Conservation (phyloP, 768 basidiomycete genomes). For the Xerocomus potaroensis region DNA sequence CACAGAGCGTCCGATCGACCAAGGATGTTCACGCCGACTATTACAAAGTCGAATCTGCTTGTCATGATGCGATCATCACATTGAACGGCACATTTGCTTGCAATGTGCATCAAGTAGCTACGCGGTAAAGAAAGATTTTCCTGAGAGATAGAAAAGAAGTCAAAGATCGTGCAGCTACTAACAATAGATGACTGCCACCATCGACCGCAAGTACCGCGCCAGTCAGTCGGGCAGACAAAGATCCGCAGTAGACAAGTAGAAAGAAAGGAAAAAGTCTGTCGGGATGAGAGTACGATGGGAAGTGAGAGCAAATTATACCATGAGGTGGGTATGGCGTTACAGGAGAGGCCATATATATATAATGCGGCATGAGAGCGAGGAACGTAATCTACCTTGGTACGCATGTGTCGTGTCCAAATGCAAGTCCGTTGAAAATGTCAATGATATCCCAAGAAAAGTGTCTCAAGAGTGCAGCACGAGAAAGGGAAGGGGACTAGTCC, state of each 20-base stretch:
- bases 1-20: too few species aligned
- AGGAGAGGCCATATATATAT: conserved; percentile 15
- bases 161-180: background rate
- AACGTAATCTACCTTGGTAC: conserved; percentile 26
- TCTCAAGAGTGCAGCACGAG: background rate
- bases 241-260: background rate
- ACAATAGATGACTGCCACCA: conserved; percentile 1
- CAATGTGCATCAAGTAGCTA: background rate
- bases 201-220: conserved; percentile 4
- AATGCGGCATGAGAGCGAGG: conserved; percentile 19
- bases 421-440: conserved; percentile 27
- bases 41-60: too few species aligned
- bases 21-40: too few species aligned
- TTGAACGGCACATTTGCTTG: background rate
- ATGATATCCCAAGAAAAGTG: conserved; percentile 12
- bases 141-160: background rate
- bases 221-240: conserved; percentile 1
- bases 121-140: background rate
- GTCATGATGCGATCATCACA: too few species aligned
- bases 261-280: conserved; percentile 7
- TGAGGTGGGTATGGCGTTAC: conserved; percentile 9
- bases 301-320: conserved; percentile 24
- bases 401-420: conserved; percentile 27
- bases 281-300: conserved; percentile 5
- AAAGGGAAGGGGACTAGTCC: conserved; percentile 18